Evolutionary conservation across 805 yeast species (phyloP).

Genomic region (Yamadazyma akitaensis): DNA sequence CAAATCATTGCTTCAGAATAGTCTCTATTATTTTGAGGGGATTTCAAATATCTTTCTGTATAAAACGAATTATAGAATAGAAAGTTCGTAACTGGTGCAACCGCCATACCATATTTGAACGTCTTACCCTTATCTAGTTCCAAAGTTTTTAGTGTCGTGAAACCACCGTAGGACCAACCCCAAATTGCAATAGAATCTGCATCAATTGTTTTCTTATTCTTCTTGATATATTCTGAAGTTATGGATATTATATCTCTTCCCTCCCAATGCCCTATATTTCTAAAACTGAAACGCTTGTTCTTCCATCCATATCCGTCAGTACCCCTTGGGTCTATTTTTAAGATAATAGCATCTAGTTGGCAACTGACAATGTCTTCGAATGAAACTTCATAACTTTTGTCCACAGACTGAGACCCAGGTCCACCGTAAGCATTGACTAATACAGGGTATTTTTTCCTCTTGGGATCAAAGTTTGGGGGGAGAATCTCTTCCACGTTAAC

Average conservation of each 20-base stretch:
- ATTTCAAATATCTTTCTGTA: conserved; percentile 73
- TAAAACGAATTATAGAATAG: conserved; percentile 69
- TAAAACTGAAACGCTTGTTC: conserved; percentile 52
- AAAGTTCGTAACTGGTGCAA: conserved; percentile 87
- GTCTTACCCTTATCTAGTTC: conserved; percentile 61
- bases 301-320: conserved; percentile 79
- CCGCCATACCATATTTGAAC: conserved; percentile 75
- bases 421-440: conserved; percentile 75
- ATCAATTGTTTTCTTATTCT: conserved; percentile 48
- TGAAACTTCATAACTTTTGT: conserved; percentile 44
- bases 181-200: conserved; percentile 59
- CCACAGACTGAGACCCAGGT: conserved; percentile 68
- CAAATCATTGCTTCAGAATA: conserved; percentile 45
- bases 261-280: conserved; percentile 70
- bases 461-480: conserved; percentile 53
- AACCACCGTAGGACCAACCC: conserved; percentile 93
- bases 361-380: conserved; percentile 62
- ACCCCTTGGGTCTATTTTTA: conserved; percentile 77
- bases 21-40: conserved; percentile 45
- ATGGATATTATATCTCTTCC: conserved; percentile 62
- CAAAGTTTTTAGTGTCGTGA: conserved; percentile 66
- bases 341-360: conserved; percentile 54
- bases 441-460: conserved; percentile 51
- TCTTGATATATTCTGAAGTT: conserved; percentile 47
- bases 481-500: conserved; percentile 58